phyloP scores from a whole-genome alignment of 1,284 basidiomycete species.

The Ustilago loliicola region DNA sequence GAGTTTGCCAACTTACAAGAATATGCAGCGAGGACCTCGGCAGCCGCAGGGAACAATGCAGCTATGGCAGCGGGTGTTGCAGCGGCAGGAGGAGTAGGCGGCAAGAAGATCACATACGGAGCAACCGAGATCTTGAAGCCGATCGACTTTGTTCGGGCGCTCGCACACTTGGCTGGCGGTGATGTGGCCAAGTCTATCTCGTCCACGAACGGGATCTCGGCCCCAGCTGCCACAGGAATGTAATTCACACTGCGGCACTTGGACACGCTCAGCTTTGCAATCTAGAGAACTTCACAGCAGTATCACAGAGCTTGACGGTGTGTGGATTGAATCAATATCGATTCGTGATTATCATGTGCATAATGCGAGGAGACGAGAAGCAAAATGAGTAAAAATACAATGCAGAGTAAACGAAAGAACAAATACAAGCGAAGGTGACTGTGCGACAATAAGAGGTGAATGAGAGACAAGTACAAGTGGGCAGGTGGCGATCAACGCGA shows the following conservation, averaged over 20 bases:
- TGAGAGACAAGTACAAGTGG: not conserved
- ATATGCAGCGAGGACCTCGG: conserved; percentile 72
- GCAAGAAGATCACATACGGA: conserved; percentile 85
- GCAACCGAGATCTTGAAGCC: conserved; percentile 95
- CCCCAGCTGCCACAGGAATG: not conserved
- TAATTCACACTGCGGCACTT: not conserved
- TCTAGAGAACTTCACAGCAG: not conserved
- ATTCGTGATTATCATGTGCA: not conserved
- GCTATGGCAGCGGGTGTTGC: conserved; percentile 31
- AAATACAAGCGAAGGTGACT: conserved; percentile 4
- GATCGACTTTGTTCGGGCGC: conserved; percentile 80
- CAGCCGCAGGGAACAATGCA: conserved; percentile 79
- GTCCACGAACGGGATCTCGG: not conserved
- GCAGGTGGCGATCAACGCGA: conserved; percentile 8
- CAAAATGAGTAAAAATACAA: conserved; percentile 28
- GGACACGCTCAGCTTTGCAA: not conserved
- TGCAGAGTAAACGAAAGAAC: conserved; percentile 14
- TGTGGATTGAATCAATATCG: not conserved
- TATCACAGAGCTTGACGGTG: not conserved
- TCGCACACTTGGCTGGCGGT: conserved; percentile 71
- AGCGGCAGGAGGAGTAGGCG: conserved; percentile 67
- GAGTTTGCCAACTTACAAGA: conserved; percentile 89
- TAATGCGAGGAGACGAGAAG: not conserved
- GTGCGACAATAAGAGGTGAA: conserved; percentile 7
- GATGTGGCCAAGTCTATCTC: conserved; percentile 23